A percentile compares a stretch with the other conserved stretches of the same genome.
phyloP scores from a whole-genome alignment of 108 stramenopile species.

The Skeletonema marinoi region DNA sequence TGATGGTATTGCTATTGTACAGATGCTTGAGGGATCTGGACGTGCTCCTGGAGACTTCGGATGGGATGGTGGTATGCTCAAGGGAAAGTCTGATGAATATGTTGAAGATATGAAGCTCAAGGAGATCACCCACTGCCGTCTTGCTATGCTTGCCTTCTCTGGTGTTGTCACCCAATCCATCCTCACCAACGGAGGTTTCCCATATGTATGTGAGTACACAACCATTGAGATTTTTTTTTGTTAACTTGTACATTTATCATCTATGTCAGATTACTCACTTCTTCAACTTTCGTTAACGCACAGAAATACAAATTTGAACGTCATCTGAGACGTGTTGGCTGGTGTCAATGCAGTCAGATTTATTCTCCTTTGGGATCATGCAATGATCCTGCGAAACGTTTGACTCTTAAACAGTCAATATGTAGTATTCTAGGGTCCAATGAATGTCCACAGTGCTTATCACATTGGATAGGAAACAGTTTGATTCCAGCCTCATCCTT shows the following conservation, averaged over 20 bases:
- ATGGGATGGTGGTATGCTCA: slow-evolving; percentile 79
- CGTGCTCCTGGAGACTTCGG: slow-evolving; percentile 93
- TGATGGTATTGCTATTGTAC: slow-evolving; percentile 66
- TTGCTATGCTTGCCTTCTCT: slow-evolving; percentile 94
- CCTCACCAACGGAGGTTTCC: slow-evolving; percentile 90
- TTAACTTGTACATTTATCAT: no score
- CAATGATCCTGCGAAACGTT: background rate
- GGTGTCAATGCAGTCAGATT: background rate
- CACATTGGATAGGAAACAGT: background rate
- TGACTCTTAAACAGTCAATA: background rate
- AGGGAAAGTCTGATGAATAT: slow-evolving; percentile 82
- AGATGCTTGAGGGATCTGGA: slow-evolving; percentile 94
- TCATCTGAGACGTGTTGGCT: background rate
- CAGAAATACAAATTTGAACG: background rate
- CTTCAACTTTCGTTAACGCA: no score
- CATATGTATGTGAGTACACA: slow-evolving; percentile 49
- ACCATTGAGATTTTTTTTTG: no score
- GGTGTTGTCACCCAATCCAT: slow-evolving; percentile 95
- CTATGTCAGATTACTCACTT: no score
- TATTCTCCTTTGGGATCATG: background rate
- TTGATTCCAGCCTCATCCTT: background rate
- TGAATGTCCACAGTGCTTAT: background rate
- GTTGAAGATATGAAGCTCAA: slow-evolving; percentile 80
- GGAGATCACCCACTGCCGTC: slow-evolving; percentile 94
- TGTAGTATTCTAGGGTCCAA: background rate